Percentiles rank a stretch among this genome's conserved stretches.
These are phyloP conservation scores for Tulasnella sp. DNA, from an alignment of 768 basidiomycete species.

Conservation along the genomic window DNA sequence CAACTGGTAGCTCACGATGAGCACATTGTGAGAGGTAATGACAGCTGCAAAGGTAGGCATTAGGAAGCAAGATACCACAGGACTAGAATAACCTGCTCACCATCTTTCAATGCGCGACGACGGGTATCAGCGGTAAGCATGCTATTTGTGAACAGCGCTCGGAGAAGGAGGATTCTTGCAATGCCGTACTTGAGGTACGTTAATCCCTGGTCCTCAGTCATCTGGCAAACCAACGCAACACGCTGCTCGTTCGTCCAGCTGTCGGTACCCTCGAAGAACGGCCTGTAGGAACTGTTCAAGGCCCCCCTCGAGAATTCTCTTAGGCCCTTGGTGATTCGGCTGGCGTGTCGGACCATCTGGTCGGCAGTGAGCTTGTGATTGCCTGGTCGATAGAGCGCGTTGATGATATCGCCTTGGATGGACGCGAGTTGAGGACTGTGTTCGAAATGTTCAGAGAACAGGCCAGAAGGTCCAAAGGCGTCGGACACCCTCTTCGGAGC, in stretches of 20 bases:
- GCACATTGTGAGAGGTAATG: conserved; percentile 81
- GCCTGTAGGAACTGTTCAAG: conserved; percentile 66
- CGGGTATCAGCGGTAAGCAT: conserved; percentile 63
- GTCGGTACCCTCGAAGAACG: conserved; percentile 73
- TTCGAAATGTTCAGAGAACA: conserved; percentile 77
- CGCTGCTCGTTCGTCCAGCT: conserved; percentile 66
- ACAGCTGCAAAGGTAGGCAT: conserved; percentile 49
- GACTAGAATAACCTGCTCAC: conserved; percentile 40
- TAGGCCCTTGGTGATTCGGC: conserved; percentile 74
- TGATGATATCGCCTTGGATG: conserved; percentile 86
- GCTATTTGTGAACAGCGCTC: conserved; percentile 74
- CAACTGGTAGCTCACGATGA: conserved; percentile 76
- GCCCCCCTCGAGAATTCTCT: conserved; percentile 56
- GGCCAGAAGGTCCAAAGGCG: conserved; percentile 31
- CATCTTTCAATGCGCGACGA: conserved; percentile 70
- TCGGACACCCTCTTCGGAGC: conserved; percentile 14
- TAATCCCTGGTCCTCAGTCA: conserved; percentile 75
- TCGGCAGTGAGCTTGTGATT: conserved; percentile 64
- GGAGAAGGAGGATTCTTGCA: conserved; percentile 67
- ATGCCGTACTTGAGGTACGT: conserved; percentile 82
- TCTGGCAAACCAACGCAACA: conserved; percentile 61
- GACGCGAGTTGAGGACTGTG: conserved; percentile 70
- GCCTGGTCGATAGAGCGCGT: conserved; percentile 76
- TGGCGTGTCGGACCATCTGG: conserved; percentile 69
- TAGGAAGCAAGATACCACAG: background rate